Base-by-base conservation (phyloP, 2,329 filamentous ascomycete species). In the Chaetothyriales sp. region DNA sequence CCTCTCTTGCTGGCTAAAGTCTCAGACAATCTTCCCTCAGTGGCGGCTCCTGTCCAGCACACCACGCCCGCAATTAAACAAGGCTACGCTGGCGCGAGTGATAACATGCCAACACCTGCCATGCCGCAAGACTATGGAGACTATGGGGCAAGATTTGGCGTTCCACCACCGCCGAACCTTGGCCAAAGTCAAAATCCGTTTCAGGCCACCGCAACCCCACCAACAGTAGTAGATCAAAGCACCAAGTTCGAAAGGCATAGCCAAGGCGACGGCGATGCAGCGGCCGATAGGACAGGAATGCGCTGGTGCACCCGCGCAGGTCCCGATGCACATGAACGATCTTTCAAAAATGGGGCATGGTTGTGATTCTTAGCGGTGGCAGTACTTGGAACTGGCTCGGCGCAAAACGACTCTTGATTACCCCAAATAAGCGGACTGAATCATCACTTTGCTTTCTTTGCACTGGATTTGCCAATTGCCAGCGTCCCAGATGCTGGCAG, bases 1-100 rank as follows among this genome's bases (percentile, higher is more conserved):
- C 86, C 86, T 2, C 74, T 94, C 0, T 74, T 94, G 1, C 69
- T 92, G 51, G 78, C 77, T 64, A 92, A 90, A 69, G 77, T 90
- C 43, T 76, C 82, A 55, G 84, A 90, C 44, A 75, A 83, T 2
- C 69, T 89, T 2, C 83, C 84, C 15, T 56, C 37, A 22, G 49
- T 58, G 9, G 22, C 51, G 10, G 19, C 44, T 43, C 46, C 51
- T 8, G 2, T 18, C 46, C 29, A 3, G 25, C 25, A 33, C 29
- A 10, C 29, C 9, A 22, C 28, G 4, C 46, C 46, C 18, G 53
- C 28, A 46, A 58, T 58, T 43, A 58, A 47, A 25, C 56, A 58
- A 49, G 56, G 56, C 29, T 57, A 58, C 28, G 56, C 56, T 2
- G 56, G 56, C 8, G 56, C 56, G 13, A 55, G 47, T 18, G 56